Base-by-base conservation (phyloP, 2,329 filamentous ascomycete genomes). In the Dendrostoma leiphaemia region DNA sequence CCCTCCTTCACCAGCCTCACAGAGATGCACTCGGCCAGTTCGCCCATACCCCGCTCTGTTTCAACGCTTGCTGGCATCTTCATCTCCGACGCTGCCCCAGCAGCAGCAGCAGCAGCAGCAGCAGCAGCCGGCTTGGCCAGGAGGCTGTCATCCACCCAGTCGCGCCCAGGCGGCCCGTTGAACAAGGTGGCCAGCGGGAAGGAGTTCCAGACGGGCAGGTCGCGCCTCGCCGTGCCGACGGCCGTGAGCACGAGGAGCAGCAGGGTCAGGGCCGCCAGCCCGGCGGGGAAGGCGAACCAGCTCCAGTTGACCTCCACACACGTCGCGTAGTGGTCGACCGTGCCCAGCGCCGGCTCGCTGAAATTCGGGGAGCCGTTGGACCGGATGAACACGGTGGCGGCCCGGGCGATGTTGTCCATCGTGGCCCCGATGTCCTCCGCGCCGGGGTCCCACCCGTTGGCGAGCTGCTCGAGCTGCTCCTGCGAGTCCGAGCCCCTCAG, bases 251-350 rank as follows among this genome's bases (percentile, higher is more conserved):
- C 9, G n/a, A 46, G 4, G 6, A 51, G 49, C 6, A 44, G 6
- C 13, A 50, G n/a, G 17, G 31, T 37, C n/a, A 51, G 38, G 7
- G 26, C 38, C 4, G 31, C 19, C 23, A 54, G 24, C 10, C 17
- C 23, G 1, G 52, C 40, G 13, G 52, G 52, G 7, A 54, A 24
- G 3, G 52, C n/a, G 6, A 54, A 17, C 52, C 46, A 54, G 7
- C 12, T 31, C 52, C 52, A 54, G 2, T 28, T 40, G 9, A 51
- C 52, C 23, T 28, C 29, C 26, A 54, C 29, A n/a, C 52, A 51
- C 6, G 46, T 15, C 17, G 52, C 47, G 24, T 46, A 46, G 19
- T 38, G 29, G 4, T 32, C 5, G 3, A 51, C 53, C 10, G 10
- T 12, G 17, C 53, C 53, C 12, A 24, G 19, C 5, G 48, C 53